Percentiles rank a stretch among this genome's conserved stretches.
Conservation (phyloP, 805 yeast species). For the Metschnikowia sp. region DNA sequence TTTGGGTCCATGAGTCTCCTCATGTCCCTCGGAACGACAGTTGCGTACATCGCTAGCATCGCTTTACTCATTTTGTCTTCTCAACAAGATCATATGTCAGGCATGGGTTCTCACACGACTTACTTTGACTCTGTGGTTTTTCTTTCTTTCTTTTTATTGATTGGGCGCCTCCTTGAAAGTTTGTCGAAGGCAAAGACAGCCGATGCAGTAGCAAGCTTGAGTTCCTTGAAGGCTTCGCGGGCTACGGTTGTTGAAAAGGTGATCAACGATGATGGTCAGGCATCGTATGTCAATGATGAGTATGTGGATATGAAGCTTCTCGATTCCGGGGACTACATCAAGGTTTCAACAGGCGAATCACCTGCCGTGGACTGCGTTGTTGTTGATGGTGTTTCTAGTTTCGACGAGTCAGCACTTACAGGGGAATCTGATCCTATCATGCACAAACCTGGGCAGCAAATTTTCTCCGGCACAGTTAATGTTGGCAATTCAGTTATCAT, state of each 20-base stretch:
- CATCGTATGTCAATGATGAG: slow-evolving; percentile 24
- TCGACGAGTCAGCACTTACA: slow-evolving; percentile 61
- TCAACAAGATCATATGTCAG: slow-evolving; percentile 14
- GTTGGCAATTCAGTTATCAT: slow-evolving; percentile 52
- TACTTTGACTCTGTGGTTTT: slow-evolving; percentile 81
- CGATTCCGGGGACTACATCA: slow-evolving; percentile 51
- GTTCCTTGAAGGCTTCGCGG: slow-evolving; percentile 46
- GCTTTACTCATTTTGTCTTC: slow-evolving; percentile 51
- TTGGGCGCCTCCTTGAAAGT: slow-evolving; percentile 68
- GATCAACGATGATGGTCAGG: slow-evolving; percentile 17
- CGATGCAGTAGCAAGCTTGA: slow-evolving; percentile 54
- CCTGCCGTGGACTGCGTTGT: slow-evolving; percentile 59
- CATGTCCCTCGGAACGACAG: slow-evolving; percentile 69
- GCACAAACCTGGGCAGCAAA: slow-evolving; percentile 58
- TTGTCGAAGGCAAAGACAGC: slow-evolving; percentile 67
- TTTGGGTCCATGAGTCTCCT: slow-evolving; percentile 79
- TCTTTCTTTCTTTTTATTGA: slow-evolving; percentile 64
- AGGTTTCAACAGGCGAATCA: slow-evolving; percentile 52
- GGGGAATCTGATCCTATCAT: slow-evolving; percentile 61
- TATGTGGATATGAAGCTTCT: slow-evolving; percentile 41
- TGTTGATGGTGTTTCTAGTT: slow-evolving; percentile 44
- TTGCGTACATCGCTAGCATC: slow-evolving; percentile 68
- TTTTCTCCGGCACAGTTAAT: slow-evolving; percentile 72
- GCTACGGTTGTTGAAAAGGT: slow-evolving; percentile 42
- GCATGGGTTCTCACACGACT: slow-evolving; percentile 54